These are phyloP conservation scores for Mimosa bimucronata DNA, from an alignment of 306 rosid species.

Conservation along the genomic window DNA sequence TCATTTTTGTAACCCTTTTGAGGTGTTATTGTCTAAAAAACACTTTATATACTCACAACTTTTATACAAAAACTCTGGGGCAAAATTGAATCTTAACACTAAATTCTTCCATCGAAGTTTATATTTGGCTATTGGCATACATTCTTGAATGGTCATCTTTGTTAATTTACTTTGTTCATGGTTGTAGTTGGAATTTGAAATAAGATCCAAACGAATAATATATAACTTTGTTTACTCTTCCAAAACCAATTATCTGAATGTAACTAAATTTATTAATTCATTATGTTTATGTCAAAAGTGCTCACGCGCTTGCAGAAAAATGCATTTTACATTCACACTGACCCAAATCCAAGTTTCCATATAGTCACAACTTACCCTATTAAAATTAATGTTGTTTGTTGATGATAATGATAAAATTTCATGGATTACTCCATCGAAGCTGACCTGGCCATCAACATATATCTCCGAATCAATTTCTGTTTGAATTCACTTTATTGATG, in stretches of 20 bases:
- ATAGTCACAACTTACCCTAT: not conserved
- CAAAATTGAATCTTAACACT: too few species aligned
- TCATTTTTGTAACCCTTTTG: too few species aligned
- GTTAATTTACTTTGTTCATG: not conserved
- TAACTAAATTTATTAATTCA: not conserved
- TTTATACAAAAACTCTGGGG: too few species aligned
- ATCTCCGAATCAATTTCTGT: not conserved
- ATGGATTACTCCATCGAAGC: not conserved
- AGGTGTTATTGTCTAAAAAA: too few species aligned
- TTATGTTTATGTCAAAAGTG: not conserved
- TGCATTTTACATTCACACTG: not conserved
- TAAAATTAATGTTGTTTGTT: not conserved
- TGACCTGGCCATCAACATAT: not conserved
- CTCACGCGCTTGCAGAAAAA: not conserved
- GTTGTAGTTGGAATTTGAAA: not conserved
- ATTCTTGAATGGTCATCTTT: not conserved
- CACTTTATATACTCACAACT: too few species aligned
- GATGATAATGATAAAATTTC: not conserved
- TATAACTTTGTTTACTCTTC: not conserved
- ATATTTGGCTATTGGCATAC: not conserved
- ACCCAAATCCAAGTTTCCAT: not conserved
- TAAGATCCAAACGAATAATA: not conserved
- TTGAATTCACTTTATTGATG: not conserved
- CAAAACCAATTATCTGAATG: not conserved
- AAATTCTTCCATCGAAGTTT: not conserved